Evolutionary conservation across 2,329 filamentous ascomycete genomes (phyloP), one percentile per base, ranked within the genome.

Genomic region (Cladosporium sp.): DNA sequence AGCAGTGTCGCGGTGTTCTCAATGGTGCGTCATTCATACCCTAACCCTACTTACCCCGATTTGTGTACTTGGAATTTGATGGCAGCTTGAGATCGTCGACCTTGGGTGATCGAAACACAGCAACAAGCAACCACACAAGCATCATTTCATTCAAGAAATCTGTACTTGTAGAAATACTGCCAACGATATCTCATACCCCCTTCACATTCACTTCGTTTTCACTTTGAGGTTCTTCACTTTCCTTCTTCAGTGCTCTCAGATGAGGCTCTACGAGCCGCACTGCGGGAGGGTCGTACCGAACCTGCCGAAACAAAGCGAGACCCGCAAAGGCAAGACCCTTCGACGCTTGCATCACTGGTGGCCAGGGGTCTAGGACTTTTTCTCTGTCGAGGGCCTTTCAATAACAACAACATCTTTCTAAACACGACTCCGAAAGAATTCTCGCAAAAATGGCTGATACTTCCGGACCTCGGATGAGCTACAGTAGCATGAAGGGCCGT

Each of bases 401-500:
- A 26, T 16, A 53, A 52, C 23, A 55, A 55, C 35, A 55, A 40
- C 33, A 7, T 33, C 33, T 46, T 33, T 31, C 21, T 55, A 31
- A n/a, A 44, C 21, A 12, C 11, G 44, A 44, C 23, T 40, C 7
- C 18, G 33, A 55, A 55, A 21, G 8, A 7, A 44, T 23, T 33
- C 3, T 33, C 16, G 23, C 33, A 46, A 56, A 11, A 37, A 63
- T 63, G 61, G 26, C 61, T 7, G 50, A 55, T 23, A 63, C 3
- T 7, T 8, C 60, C 5, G 61, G 26, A 33, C 23, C 33, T 5
- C 5, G 6, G 10, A 60, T 56, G 63, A 52, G 46, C 46, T 65
- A 53, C 56, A 68, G 65, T 64, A 69, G 63, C 64, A 68, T 73
- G 67, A 64, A 70, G 49, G 71, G 70, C 33, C 69, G 67, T 59